Evolutionary conservation across 257 asterid species (phyloP), one percentile per base, ranked within the genome.

Genomic region (Solanum ossicruentum): DNA sequence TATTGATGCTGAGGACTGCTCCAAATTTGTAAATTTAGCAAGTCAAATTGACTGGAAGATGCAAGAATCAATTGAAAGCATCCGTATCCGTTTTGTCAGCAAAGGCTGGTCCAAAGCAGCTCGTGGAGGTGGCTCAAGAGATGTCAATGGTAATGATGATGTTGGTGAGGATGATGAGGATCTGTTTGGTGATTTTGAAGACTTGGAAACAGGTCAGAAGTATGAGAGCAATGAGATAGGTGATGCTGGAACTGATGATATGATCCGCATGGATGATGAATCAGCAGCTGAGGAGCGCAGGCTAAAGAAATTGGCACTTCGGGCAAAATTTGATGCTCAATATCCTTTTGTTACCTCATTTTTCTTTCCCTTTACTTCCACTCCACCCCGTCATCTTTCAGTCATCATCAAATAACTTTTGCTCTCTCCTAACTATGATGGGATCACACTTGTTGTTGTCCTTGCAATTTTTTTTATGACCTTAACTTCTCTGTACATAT

Each of bases 41-140:
- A 87, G 86, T 86, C 84, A 79, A 23, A 91, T 84, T 85, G 90
- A 92, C 84, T 94, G 98, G 98, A 92, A 77, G 89, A 86, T 56
- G 78, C 89, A 89, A 78, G 93, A 89, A 54, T 18, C 84, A 84
- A 89, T 90, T 82, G 94, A 89, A 88, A 90, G 90, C 80, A 92
- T 94, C 86, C 96, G 98, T 66, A 92, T 93, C 87, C 99, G 94
- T 81, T 97, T 97, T 91, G 98, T 97, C 54, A 93, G 95, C 10
- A 95, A 94, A 85, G 95, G 93, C 89, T 96, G 98, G 99, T 91
- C 93, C 6, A 93, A 92, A 88, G 98, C 95, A 41, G 93, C 97
- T 84, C 85, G 85, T 82, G 89, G 97, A 88, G 96, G 95, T 85
- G 85, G 81, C 73, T 70, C 90, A 11, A 91, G 85, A 47, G 94